phyloP scores from a whole-genome alignment of 2,329 filamentous ascomycete genomes.

The Fusarium guadeloupense region DNA sequence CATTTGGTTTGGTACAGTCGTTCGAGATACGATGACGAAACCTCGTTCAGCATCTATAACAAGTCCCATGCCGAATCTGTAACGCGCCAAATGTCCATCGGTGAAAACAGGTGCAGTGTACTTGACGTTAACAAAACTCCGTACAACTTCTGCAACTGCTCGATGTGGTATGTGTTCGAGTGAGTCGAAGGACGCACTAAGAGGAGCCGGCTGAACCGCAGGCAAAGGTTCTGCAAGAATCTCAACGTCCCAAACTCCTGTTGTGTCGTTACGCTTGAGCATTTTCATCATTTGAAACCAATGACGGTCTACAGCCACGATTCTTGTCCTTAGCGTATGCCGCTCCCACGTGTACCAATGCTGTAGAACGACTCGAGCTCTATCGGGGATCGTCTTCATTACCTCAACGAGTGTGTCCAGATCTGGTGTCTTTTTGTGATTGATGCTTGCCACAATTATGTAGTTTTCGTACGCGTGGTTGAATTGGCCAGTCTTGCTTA shows the following conservation, averaged over 20 bases:
- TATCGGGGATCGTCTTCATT: constrained; percentile 19
- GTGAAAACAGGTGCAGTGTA: constrained; percentile 95
- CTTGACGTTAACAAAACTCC: constrained; percentile 91
- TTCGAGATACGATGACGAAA: constrained; percentile 89
- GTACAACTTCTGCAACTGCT: constrained; percentile 88
- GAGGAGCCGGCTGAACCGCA: constrained; percentile 73
- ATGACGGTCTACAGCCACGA: constrained; percentile 91
- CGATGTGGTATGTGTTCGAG: constrained; percentile 87
- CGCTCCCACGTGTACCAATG: constrained; percentile 25
- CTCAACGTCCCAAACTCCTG: constrained; percentile 92
- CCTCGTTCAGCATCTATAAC: constrained; percentile 97
- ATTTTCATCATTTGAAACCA: constrained; percentile 96
- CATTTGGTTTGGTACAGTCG: constrained; percentile 93
- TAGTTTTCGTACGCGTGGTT: constrained; percentile 10
- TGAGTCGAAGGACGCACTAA: constrained; percentile 89
- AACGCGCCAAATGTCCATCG: constrained; percentile 70
- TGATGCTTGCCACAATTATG: constrained; percentile 73
- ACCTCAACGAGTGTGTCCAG: constrained; percentile 68
- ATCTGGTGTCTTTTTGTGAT: constrained; percentile 82
- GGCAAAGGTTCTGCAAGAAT: constrained; percentile 84
- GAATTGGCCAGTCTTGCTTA: constrained; percentile 49
- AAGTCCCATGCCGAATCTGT: constrained; percentile 92
- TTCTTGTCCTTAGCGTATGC: constrained; percentile 91
- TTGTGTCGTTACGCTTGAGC: constrained; percentile 86
- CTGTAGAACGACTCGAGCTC: constrained; percentile 12